Evolutionary conservation across 805 yeast species (phyloP).

Genomic region (Candida sakaeoensis): DNA sequence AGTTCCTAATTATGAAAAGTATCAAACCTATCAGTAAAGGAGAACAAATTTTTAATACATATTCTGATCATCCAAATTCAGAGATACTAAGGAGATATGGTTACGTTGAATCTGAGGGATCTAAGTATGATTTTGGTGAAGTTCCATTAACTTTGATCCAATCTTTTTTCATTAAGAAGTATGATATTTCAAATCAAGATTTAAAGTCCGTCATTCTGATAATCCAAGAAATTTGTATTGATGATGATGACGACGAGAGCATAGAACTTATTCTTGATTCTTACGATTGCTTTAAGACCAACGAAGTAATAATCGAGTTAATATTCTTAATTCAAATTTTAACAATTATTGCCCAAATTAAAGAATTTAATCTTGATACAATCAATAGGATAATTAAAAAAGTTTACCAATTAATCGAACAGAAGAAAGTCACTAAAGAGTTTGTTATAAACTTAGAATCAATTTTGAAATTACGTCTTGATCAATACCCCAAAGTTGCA

Average conservation of each 20-base stretch:
- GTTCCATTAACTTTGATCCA: slow-evolving; percentile 45
- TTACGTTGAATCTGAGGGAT: slow-evolving; percentile 72
- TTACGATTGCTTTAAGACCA: slow-evolving; percentile 58
- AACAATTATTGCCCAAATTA: slow-evolving; percentile 27
- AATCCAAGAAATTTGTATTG: slow-evolving; percentile 20
- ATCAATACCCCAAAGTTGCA: slow-evolving; percentile 45
- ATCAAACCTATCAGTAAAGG: slow-evolving; percentile 55
- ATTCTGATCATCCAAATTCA: slow-evolving; percentile 89
- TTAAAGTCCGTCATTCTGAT: slow-evolving; percentile 35
- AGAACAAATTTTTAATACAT: slow-evolving; percentile 81
- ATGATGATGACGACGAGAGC: slow-evolving; percentile 37
- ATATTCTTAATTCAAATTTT: slow-evolving; percentile 51
- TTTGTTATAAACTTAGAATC: slow-evolving; percentile 26
- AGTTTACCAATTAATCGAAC: slow-evolving; percentile 57
- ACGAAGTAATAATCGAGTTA: slow-evolving; percentile 60
- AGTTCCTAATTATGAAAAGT: slow-evolving; percentile 66
- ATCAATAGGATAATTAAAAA: slow-evolving; percentile 54
- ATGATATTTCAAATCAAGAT: slow-evolving; percentile 19
- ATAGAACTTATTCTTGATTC: slow-evolving; percentile 42
- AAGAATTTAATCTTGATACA: slow-evolving; percentile 12
- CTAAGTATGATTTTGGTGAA: slow-evolving; percentile 80
- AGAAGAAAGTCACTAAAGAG: slow-evolving; percentile 42
- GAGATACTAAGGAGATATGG: slow-evolving; percentile 90
- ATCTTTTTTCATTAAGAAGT: slow-evolving; percentile 26
- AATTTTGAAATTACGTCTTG: slow-evolving; percentile 33